These are phyloP conservation scores for Rhizopogon sp. DNA, from an alignment of 768 basidiomycete species.

Conservation along the genomic window DNA sequence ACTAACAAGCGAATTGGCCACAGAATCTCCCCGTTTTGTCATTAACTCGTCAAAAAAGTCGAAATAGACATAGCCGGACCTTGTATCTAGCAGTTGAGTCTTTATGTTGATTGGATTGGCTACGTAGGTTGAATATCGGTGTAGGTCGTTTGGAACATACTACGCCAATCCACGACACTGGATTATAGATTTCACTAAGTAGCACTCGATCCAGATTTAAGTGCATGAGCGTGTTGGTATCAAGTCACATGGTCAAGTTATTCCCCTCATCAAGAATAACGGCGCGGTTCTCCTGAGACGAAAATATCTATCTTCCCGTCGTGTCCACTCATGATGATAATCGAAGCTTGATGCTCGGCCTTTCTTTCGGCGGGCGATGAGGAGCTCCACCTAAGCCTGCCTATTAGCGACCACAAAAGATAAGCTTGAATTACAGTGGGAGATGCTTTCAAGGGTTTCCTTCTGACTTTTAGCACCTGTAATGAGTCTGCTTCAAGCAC, in stretches of 20 bases:
- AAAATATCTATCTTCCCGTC: neutral
- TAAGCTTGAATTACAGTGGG: neutral
- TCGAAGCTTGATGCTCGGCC: neutral
- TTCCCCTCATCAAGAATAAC: neutral
- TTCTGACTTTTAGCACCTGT: neutral
- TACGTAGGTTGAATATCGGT: neutral
- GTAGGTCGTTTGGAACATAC: neutral
- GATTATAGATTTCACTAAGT: too few relatives aligned
- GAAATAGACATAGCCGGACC: neutral
- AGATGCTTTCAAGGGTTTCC: neutral
- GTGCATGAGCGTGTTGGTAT: neutral
- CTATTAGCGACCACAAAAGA: neutral
- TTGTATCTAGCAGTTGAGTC: neutral
- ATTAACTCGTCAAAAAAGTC: constrained; percentile 20
- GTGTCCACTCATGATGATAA: neutral
- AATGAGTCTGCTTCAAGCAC: neutral
- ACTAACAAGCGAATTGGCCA: constrained; percentile 19
- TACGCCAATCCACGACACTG: too few relatives aligned
- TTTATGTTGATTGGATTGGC: neutral
- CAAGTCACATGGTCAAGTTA: neutral
- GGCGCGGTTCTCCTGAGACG: neutral
- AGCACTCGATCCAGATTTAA: too few relatives aligned
- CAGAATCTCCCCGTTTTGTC: constrained; percentile 18
- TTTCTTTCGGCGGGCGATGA: neutral
- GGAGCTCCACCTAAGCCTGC: neutral